phyloP scores from a whole-genome alignment of 1,284 basidiomycete species.

The Tilletia indica region DNA sequence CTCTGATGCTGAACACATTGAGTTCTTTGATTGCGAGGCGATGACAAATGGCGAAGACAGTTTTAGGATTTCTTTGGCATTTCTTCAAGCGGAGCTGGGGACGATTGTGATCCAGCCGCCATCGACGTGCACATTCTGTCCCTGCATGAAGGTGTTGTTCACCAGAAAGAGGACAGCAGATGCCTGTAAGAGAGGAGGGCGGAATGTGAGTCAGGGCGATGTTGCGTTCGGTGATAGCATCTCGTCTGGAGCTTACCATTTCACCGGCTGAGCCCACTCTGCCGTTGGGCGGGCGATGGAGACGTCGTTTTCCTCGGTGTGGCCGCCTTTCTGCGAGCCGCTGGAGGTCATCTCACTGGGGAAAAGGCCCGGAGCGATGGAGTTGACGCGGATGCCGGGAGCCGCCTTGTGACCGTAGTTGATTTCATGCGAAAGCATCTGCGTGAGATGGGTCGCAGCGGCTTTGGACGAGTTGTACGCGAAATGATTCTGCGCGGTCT shows the following conservation, averaged over 20 bases:
- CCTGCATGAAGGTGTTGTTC: conserved; percentile 37
- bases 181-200: conserved; percentile 18
- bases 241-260: conserved; percentile 21
- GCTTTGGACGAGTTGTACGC: conserved; percentile 48
- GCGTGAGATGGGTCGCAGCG: conserved; percentile 42
- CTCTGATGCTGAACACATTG: no score
- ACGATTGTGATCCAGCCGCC: conserved; percentile 42
- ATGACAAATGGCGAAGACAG: no score
- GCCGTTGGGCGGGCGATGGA: conserved; percentile 19
- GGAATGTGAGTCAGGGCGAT: no score
- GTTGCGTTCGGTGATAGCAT: no score
- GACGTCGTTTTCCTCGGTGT: background rate
- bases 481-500: conserved; percentile 29
- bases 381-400: conserved; percentile 35
- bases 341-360: conserved; percentile 39
- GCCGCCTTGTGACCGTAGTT: conserved; percentile 27
- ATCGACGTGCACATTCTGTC: conserved; percentile 40
- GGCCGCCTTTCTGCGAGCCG: background rate
- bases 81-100: conserved; percentile 19
- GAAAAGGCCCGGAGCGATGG: conserved; percentile 46
- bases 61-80: background rate
- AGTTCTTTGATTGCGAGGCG: no score
- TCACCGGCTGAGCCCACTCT: conserved; percentile 35
- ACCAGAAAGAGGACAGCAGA: conserved; percentile 37
- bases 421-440: conserved; percentile 43